A percentile compares a stretch with the other conserved stretches of the same genome.
phyloP scores from a whole-genome alignment of 768 basidiomycete genomes.

The Chalciporus sphaerocephalus region DNA sequence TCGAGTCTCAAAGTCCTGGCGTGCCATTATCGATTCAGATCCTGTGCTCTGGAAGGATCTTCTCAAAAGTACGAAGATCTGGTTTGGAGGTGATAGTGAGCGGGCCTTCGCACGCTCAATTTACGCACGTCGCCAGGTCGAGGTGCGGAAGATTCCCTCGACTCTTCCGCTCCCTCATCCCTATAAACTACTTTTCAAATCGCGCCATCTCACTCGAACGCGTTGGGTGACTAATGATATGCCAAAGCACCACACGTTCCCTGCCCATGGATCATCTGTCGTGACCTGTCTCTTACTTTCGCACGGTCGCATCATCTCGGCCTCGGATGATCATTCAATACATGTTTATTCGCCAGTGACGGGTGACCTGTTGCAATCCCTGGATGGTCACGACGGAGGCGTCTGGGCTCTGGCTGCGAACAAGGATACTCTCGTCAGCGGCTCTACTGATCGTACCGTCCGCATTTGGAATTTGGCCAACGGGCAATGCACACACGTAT shows the following conservation, averaged over 20 bases:
- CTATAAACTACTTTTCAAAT: constrained; percentile 91
- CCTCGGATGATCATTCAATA: constrained; percentile 96
- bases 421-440: constrained; percentile 85
- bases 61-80: constrained; percentile 76
- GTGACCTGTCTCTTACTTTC: constrained; percentile 97
- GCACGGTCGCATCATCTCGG: constrained; percentile 90
- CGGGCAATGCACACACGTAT: constrained; percentile 84
- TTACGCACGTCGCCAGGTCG: constrained; percentile 51
- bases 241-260: constrained; percentile 76
- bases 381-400: constrained; percentile 91
- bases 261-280: constrained; percentile 84
- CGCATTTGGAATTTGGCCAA: constrained; percentile 84
- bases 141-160: constrained; percentile 35
- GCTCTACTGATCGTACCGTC: constrained; percentile 90
- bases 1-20: constrained; percentile 86
- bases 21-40: constrained; percentile 87
- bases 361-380: constrained; percentile 65
- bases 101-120: constrained; percentile 73
- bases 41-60: constrained; percentile 86
- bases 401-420: constrained; percentile 95
- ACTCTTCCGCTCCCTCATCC: constrained; percentile 75
- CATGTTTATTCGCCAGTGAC: constrained; percentile 89
- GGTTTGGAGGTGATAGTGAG: constrained; percentile 86
- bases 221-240: constrained; percentile 74
- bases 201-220: constrained; percentile 72